Conservation (phyloP, 768 basidiomycete species). For the Suillus subaureus region DNA sequence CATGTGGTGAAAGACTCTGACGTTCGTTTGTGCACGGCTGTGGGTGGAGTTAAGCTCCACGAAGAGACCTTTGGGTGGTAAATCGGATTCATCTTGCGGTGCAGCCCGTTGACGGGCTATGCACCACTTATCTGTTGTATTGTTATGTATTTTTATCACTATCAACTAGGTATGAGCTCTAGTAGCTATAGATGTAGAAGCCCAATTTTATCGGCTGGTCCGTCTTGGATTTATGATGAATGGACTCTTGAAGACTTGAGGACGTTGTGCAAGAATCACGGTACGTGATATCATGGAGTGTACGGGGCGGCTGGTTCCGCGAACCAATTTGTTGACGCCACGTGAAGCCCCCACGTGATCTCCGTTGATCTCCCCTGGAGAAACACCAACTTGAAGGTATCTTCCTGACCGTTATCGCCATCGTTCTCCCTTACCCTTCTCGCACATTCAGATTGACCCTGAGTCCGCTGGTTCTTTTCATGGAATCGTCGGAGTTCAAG, state of each 20-base stretch:
- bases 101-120: neutral
- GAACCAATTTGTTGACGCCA: neutral
- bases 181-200: neutral
- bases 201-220: neutral
- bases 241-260: neutral
- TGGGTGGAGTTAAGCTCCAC: slow-evolving; percentile 44
- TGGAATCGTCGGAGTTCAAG: neutral
- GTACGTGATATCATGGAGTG: too few species aligned
- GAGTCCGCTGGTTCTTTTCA: neutral
- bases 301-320: neutral
- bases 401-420: neutral
- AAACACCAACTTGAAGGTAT: neutral
- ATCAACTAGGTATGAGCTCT: neutral
- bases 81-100: neutral
- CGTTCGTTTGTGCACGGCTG: slow-evolving; percentile 31
- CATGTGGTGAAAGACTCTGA: slow-evolving; percentile 39
- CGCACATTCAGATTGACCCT: neutral
- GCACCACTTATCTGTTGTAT: neutral
- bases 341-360: neutral
- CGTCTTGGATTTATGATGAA: neutral
- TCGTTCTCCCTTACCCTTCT: neutral
- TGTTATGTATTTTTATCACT: neutral
- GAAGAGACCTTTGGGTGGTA: slow-evolving; percentile 40
- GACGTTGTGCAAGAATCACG: neutral
- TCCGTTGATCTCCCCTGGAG: too few species aligned